Base-by-base conservation (phyloP, 1,284 basidiomycete species). In the Veloporphyrellus conicus region DNA sequence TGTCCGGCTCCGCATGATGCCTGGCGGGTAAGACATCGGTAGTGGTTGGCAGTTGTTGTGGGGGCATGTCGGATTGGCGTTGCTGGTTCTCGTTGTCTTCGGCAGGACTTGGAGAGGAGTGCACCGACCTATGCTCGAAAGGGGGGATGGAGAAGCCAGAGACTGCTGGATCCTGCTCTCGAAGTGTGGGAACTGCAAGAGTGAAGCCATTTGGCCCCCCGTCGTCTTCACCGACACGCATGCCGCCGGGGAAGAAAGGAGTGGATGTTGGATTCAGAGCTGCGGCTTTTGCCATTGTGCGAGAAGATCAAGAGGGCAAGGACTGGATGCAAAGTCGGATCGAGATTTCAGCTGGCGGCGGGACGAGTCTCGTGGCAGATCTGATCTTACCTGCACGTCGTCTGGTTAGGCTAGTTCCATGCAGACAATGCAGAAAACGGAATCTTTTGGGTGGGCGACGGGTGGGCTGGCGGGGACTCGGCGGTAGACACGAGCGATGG, bases 191-290 rank as follows among this genome's bases (percentile, higher is more conserved):
- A 61, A 75, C 72, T 46, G 68, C 67, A 58, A 77, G 76, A 46
- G 68, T 70, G 37, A 76, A 60, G 50, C 67, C 69, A 58, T 60
- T 69, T 41, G 67, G 58, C 49, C 68, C 38, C 8, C 31, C 69
- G 43, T 80, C 78, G 45, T 81, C 78, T 50, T 82, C 81, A 57
- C 62, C 70, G 57, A 71, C 61, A 57, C 79, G 79, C 60, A 77
- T 66, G 61, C 71, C 74, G 46, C 82, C 82, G 53, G 87, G 87
- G 66, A 88, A 87, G 76, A 90, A 89, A 42, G 87, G 87, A 63
- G 81, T 81, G 49, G 87, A 89, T 54, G 85, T 76, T 56, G 87
- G 87, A 67, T 90, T 88, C 58, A 90, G 72, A 48, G 82, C 75
- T 60, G 77, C 81, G 61, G 81, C 84, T 75, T 78, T 81, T 50